Evolutionary conservation across 805 yeast species (phyloP), one percentile per base, ranked within the genome.

Genomic region (Yamadazyma olivae): DNA sequence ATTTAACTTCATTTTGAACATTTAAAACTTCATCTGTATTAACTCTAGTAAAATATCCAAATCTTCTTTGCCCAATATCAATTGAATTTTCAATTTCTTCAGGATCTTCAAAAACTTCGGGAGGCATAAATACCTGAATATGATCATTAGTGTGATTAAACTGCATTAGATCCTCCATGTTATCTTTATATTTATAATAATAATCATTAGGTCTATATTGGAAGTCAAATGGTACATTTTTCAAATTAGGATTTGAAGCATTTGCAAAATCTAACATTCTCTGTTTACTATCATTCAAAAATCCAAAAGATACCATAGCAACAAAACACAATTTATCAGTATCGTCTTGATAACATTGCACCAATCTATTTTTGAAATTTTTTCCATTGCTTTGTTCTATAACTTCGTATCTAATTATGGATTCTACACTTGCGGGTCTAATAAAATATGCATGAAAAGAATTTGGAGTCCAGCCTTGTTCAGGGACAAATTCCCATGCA

Each of bases 361-460:
- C 57, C 33, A 53, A 44, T 10, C 71, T 39, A 42, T 59, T 62
- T 32, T 63, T 54, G 44, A 60, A 67, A 32, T 53, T 57, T 31
- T 54, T 57, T 2, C 69, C 67, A 33, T 62, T 63, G 39, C 54
- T 57, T 17, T 60, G 46, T 18, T 51, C 50, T 21, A 54, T 56
- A 9, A 66, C 60, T 30, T 54, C 56, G 51, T 58, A 64, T 36
- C 54, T 46, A 22, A 65, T 53, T 1, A 57, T 56, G 4, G 38
- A 32, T 12, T 48, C 43, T 32, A 53, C 59, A 28, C 51, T 53
- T 5, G 64, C 67, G 5, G 66, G 62, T 46, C 63, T 62, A 20
- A 64, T 56, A 37, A 67, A 66, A 38, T 62, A 63, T 20, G 63
- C 54, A 41, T 67, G 71, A 27, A 62, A 49, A 3, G 71, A 67